Conservation (phyloP, 2,329 filamentous ascomycete species). For the Magnaporthales sp. region DNA sequence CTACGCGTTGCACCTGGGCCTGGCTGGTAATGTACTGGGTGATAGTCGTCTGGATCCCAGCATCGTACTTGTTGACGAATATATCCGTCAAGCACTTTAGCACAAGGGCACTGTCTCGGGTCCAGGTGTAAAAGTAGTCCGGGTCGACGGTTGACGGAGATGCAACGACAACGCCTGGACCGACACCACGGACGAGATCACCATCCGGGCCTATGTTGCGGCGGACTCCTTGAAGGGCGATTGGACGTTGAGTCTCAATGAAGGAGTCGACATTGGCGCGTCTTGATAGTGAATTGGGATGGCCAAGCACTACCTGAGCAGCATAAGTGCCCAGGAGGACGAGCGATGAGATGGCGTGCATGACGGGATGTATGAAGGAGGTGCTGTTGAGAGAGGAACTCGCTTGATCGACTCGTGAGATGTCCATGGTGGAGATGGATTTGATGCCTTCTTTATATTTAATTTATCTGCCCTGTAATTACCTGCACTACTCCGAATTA, state of each 20-base stretch:
- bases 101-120: slow-evolving; percentile 61
- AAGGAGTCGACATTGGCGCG: slow-evolving; percentile 40
- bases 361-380: slow-evolving; percentile 12
- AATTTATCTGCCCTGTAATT: too few relatives aligned
- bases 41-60: slow-evolving; percentile 48
- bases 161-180: slow-evolving; percentile 45
- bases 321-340: slow-evolving; percentile 41
- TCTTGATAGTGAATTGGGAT: slow-evolving; percentile 26
- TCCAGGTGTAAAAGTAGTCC: slow-evolving; percentile 69
- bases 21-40: slow-evolving; percentile 62
- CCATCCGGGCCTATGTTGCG: slow-evolving; percentile 52
- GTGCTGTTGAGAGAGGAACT: slow-evolving; percentile 6
- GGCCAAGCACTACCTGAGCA: slow-evolving; percentile 40
- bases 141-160: slow-evolving; percentile 44
- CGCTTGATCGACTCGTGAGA: background rate
- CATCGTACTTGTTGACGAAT: slow-evolving; percentile 50
- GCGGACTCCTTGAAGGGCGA: slow-evolving; percentile 42
- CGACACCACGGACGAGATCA: slow-evolving; percentile 36
- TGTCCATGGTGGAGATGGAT: slow-evolving; percentile 1
- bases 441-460: background rate
- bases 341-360: slow-evolving; percentile 37
- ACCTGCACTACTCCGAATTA: too few relatives aligned
- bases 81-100: slow-evolving; percentile 62
- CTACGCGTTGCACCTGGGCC: slow-evolving; percentile 55
- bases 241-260: slow-evolving; percentile 40